These are phyloP conservation scores for Alternaria sp. DNA, from an alignment of 2,329 filamentous ascomycete species.

Conservation along the genomic window DNA sequence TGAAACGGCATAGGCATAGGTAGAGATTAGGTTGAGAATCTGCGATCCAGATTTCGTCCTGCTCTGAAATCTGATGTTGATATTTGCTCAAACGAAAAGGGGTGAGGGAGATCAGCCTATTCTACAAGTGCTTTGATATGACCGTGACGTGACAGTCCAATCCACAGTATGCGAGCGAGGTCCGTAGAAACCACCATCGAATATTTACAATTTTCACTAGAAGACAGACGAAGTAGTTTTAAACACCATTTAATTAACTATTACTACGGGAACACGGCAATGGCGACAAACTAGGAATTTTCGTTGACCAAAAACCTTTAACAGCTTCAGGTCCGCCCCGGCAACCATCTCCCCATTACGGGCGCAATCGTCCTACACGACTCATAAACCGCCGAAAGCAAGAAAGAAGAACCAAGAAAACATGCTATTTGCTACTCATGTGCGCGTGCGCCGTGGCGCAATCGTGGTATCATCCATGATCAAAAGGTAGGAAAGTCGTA, in stretches of 20 bases:
- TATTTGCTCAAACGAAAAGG: background rate
- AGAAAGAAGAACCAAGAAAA: conserved; percentile 13
- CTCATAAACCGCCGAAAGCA: background rate
- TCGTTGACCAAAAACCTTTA: conserved; percentile 1
- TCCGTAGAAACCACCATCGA: background rate
- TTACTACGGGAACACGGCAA: conserved; percentile 21
- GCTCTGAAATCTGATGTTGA: background rate
- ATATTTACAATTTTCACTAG: background rate
- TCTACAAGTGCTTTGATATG: background rate
- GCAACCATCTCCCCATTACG: conserved; percentile 22
- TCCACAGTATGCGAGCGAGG: background rate
- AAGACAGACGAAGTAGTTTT: background rate
- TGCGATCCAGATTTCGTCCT: background rate
- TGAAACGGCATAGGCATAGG: background rate
- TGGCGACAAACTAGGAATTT: conserved; percentile 4
- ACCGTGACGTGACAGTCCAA: background rate
- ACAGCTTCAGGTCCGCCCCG: background rate
- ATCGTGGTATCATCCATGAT: conserved; percentile 44
- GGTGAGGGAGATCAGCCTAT: background rate
- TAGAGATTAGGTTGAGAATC: background rate
- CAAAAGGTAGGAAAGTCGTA: conserved; percentile 30
- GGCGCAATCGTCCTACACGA: background rate
- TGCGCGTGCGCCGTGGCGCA: conserved; percentile 25
- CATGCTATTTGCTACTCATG: conserved; percentile 20
- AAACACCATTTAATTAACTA: conserved; percentile 23